Evolutionary conservation across 148 eudicot genomes (phyloP), one percentile per base, ranked within the genome.

Genomic region (Dysphania ambrosioides): DNA sequence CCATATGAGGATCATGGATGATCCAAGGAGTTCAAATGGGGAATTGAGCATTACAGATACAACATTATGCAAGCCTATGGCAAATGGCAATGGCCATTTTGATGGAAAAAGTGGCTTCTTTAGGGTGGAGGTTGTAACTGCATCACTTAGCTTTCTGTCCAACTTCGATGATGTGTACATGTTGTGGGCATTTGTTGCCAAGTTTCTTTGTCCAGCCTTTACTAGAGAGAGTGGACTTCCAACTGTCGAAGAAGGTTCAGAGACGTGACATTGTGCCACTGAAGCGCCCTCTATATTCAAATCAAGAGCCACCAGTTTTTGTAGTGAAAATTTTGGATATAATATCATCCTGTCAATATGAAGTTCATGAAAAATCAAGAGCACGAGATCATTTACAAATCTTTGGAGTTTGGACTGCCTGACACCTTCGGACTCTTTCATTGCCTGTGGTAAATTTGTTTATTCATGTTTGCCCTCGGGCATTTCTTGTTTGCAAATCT

Each of bases 111-210:
- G 82, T 63, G 93, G 93, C 10, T 89, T 90, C 74, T 77, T 90
- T 29, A 85, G 96, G 71, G 89, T 89, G 70, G 98, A 92, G 80
- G 98, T 90, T 75, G 93, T 95, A 42, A 95, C 98, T 2, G 96
- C 92, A 44, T 95, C 98, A 56, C 97, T 95, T 40, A 88, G 97
- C 61, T 95, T 95, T 72, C 78, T 95, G 73, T 78, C 91, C 8
- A 85, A 92, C 71, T 95, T 95, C 56, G 91, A 86, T 26, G 98
- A 95, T 81, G 98, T 95, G 31, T 92, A 95, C 73, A 92, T 81
- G 84, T 71, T 95, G 78, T 95, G 98, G 98, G 91, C 88, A 32
- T 95, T 95, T 66, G 90, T 89, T 40, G 96, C 97, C 0, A 92
- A 84, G 83, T 95, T 95, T 81, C 91, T 95, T 49, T 83, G 90